Base-by-base conservation (phyloP, 352 stramenopile genomes). In the Phytopythium boreale region DNA sequence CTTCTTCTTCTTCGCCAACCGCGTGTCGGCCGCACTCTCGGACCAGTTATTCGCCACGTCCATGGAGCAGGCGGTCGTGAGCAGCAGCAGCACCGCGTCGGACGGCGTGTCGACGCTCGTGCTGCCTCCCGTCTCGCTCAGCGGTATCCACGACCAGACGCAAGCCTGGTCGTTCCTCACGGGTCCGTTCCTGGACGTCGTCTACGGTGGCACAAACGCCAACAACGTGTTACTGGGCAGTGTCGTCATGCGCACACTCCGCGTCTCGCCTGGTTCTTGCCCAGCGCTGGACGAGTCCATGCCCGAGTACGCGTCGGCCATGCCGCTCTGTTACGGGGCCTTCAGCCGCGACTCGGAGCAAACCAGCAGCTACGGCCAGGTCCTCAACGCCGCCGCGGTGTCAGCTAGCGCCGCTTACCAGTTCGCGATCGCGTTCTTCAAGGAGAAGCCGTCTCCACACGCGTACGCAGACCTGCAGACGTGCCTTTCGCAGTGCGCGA, bases 1-100 rank as follows among this genome's bases (percentile, higher is more conserved):
- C 2, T 92, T 90, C 58, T 92, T 90, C 58, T 92, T 84, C 75
- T 90, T 89, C 61, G 68, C 77, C 14, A 80, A 88, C 51, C 79
- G 79, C 57, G 63, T 90, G 6, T 74, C 74, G 36, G 71, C 61
- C 7, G 77, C 80, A 15, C 58, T 92, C 11, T 61, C 81, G 10
- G 73, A 79, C 3, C 76, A 82, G 20, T 68, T 72, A 27, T 90
- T 90, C 63, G 71, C 74, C 29, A 66, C 78, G 7, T 56, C 71
- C 9, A 68, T 64, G 50, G 61, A 56, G 17, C 36, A 47, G 17
- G 61, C 49, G 2, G 37, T 62, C 46, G 46, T 52, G 8, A 22
- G 10, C 46, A 31, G 46, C 46, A 20, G n/a, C 46, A 56, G 57
- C 57, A 6, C n/a, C 34, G 22, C 24, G 2, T 29, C n/a, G 27